Evolutionary conservation across 305 asterid species (phyloP), one percentile per base, ranked within the genome.

Genomic region (Fraxinus platypoda): DNA sequence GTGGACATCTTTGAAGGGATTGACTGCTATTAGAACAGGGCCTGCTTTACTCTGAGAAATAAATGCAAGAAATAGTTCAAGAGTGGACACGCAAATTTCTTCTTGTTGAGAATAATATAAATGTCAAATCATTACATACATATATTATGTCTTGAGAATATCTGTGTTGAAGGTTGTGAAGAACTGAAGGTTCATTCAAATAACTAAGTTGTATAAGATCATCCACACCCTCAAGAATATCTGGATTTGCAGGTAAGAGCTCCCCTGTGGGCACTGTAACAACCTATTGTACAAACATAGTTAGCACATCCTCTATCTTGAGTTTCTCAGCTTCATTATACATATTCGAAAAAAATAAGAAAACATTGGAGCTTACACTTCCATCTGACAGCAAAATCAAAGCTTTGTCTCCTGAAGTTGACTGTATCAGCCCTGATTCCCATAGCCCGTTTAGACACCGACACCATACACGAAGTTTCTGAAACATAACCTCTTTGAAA

Each of bases 121-220:
- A 19, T 77, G 26, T 54, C 75, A 17, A 77, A 78, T 71, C 37
- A 77, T 79, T 68, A 81, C 97, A 82, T 86, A 96, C 99, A 89
- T 96, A 96, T 87, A 92, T 87, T 38, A 78, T 86, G 88, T 91
- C 95, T 70, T 80, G 90, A 30, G 88, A 85, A 87, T 88, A 93
- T 90, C 99, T 91, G 83, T 77, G 77, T 46, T 91, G 94, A 87
- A 96, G 89, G 88, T 94, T 96, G 88, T 94, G 93, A 83, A 96
- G 91, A 87, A 96, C 93, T 74, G 99, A 96, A 83, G 98, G 98
- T 89, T 94, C 97, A 8, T 96, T 96, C 89, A 94, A 82, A 91
- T 92, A 93, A 89, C 97, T 90, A 81, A 94, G 98, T 68, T 91
- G 95, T 81, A 90, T 87, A 85, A 96, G 98, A 90, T 96, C 95